Conservation (phyloP, 169 alveolate genomes). For the Sarcocystis neurona region DNA sequence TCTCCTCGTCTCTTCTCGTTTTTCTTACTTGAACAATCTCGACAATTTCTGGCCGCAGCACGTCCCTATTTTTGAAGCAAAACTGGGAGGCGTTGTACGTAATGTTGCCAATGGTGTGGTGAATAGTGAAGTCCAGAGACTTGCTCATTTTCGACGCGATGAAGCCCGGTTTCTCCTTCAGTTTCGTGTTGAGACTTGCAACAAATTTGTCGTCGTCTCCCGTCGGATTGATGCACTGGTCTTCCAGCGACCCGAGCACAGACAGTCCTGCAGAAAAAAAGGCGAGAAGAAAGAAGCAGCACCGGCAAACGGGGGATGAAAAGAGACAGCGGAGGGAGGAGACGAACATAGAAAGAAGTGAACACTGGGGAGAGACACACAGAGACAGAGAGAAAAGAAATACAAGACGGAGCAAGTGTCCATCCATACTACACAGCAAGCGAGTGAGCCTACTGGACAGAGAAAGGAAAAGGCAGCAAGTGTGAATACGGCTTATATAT, state of each 20-base stretch:
- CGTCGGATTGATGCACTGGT: slow-evolving; percentile 89
- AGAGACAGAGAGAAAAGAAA: background rate
- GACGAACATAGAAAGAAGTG: background rate
- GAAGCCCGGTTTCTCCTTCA: slow-evolving; percentile 81
- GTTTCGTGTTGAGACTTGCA: slow-evolving; percentile 80
- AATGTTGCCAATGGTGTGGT: slow-evolving; percentile 87
- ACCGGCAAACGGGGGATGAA: background rate
- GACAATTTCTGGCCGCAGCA: slow-evolving; percentile 84
- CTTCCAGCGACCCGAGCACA: slow-evolving; percentile 83
- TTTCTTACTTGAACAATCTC: slow-evolving; percentile 62
- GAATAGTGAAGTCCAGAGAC: slow-evolving; percentile 82
- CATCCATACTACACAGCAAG: background rate
- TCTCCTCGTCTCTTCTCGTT: background rate
- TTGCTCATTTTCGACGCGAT: slow-evolving; percentile 80
- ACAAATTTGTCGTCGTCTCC: slow-evolving; percentile 78
- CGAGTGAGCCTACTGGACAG: background rate
- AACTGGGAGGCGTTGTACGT: slow-evolving; percentile 84
- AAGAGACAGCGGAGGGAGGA: background rate
- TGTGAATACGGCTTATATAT: background rate
- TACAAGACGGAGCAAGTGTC: background rate
- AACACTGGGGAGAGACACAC: background rate
- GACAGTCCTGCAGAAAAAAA: slow-evolving; percentile 70
- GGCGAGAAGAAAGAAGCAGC: background rate
- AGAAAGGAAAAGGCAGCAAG: background rate
- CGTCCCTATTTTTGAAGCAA: slow-evolving; percentile 86